Evolutionary conservation across 2,329 filamentous ascomycete species (phyloP), one percentile per base, ranked within the genome.

Genomic region (Stromatinia cepivora): DNA sequence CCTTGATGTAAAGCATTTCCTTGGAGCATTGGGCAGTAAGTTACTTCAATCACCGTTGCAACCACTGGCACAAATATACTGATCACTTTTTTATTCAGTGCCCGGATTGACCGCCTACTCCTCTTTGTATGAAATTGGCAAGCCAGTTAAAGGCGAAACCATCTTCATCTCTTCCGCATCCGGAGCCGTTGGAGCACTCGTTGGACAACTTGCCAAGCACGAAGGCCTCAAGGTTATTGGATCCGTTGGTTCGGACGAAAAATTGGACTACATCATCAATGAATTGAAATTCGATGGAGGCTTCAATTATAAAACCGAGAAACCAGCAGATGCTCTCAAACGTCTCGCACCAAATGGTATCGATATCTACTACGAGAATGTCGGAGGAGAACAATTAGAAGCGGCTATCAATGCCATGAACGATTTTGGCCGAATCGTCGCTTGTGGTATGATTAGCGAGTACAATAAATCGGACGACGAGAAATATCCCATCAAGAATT

Each of bases 331-430:
- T 53, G 90, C 90, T 0, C 82, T 93, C 61, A 80, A 82, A 73
- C 84, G 90, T 69, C 84, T 93, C 9, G 90, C 90, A 0, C 90
- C 90, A 1, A 79, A 92, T 31, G 91, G 91, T 9, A 84, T 94
- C 71, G 90, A 93, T 77, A 92, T 93, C 78, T 93, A 93, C 82
- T 94, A 90, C 77, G 91, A 93, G 80, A 93, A 93, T 74, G 91
- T 92, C 9, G 91, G 91, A 28, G 91, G 90, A 52, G 90, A 92
- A 79, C 88, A 91, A 72, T 83, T 93, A 66, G 88, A 91, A 73
- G 89, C 89, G 52, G 88, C 89, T 0, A 80, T 93, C 61, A 82
- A 85, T 36, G 81, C 83, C 65, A 82, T 92, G 80, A 92, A 91
- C 70, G 75, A 82, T 67, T 86, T 84, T 70, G 91, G 90, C 9